Evolutionary conservation across 2,329 filamentous ascomycete species (phyloP), one percentile per base, ranked within the genome.

Genomic region (Fusarium cicatricum): DNA sequence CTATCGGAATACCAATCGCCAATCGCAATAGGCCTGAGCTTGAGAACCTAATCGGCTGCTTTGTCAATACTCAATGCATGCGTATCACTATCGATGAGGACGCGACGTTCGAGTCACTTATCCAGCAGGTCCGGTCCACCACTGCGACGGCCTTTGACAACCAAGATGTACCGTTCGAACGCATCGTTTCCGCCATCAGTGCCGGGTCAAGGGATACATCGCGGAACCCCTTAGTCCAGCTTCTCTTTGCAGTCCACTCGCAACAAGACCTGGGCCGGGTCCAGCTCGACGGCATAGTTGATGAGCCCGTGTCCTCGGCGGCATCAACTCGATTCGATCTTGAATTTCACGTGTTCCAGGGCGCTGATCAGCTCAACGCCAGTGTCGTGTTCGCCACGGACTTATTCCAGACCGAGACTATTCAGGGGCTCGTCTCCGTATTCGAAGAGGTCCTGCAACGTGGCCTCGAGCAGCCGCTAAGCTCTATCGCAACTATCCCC

Each of bases 11-110:
- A 3, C 52, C 57, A 0, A 65, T 59, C 2, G 59, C 65, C 1
- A 69, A 67, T 11, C 55, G 66, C 0, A 46, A 65, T 8, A 29
- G 54, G 1, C 40, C 36, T n/a, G 66, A 68, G 10, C 4, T 65
- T 1, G 47, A 64, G 17, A 41, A 64, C 11, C 56, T 67, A 0
- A 59, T 70, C 8, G 69, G 66, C 1, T 67, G 65, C 55, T 70
- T 70, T n/a, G 69, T 69, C 36, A 70, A 69, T 26, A 49, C 59
- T 0, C 70, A 71, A 28, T 68, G 67, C 11, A 60, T 71, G 21
- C 52, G 67, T 38, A 15, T 71, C 2, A 17, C 50, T 7, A 45
- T 58, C 8, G 21, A 23, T 4, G 32, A 58, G 0, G n/a, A n/a
- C n/a, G 48, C 59, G 4, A 56, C 55, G 0, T 70, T 70, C n/a